phyloP scores from a whole-genome alignment of 345 rosid species.

The Eucalyptus sp. region DNA sequence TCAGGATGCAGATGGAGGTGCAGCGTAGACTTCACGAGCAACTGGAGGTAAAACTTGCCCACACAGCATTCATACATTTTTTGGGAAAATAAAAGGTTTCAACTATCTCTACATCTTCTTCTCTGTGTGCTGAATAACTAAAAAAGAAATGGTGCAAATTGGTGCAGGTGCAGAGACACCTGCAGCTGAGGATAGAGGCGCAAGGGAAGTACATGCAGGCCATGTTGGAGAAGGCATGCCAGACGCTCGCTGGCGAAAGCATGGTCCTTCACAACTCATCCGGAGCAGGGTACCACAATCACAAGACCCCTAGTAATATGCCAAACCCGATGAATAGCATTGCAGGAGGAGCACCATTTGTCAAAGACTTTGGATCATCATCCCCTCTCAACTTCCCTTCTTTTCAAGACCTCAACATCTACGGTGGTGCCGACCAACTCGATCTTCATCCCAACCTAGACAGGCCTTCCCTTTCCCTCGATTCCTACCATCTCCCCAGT shows the following conservation, averaged over 20 bases:
- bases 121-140: neutral
- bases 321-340: neutral
- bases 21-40: constrained; percentile 98
- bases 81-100: neutral
- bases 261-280: constrained; percentile 12
- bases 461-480: constrained; percentile 30
- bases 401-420: constrained; percentile 92
- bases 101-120: neutral
- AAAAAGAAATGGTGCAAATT: neutral
- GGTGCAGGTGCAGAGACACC: constrained; percentile 84
- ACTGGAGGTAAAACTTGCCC: constrained; percentile 54
- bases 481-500: neutral
- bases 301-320: neutral
- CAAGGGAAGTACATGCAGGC: constrained; percentile 99
- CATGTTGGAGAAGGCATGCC: constrained; percentile 90
- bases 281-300: constrained; percentile 20
- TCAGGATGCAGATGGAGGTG: constrained; percentile 99
- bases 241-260: constrained; percentile 77
- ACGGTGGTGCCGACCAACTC: constrained; percentile 41
- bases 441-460: constrained; percentile 52
- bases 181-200: constrained; percentile 96
- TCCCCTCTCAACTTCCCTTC: constrained; percentile 52
- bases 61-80: neutral
- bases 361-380: neutral
- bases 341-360: neutral